Conservation (phyloP, 2,329 filamentous ascomycete genomes). For the Arthrinium phaeospermum region DNA sequence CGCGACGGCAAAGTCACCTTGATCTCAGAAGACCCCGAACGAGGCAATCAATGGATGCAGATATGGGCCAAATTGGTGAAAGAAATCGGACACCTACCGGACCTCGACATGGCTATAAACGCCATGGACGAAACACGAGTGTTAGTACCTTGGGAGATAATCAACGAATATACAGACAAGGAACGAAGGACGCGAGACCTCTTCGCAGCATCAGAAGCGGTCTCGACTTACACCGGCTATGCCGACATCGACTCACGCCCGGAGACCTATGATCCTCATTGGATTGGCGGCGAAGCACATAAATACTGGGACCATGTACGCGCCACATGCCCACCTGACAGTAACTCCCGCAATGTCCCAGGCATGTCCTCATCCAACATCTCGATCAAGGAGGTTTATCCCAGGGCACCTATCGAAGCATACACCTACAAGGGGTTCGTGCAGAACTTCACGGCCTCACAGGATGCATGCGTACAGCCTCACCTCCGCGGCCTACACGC, state of each 20-base stretch:
- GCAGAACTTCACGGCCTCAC: slow-evolving; percentile 62
- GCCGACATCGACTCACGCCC: slow-evolving; percentile 42
- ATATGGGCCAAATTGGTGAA: slow-evolving; percentile 56
- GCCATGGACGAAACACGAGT: slow-evolving; percentile 68
- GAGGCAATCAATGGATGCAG: slow-evolving; percentile 49
- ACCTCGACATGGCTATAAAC: slow-evolving; percentile 72
- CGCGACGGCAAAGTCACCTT: slow-evolving; percentile 48
- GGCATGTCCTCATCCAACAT: slow-evolving; percentile 23
- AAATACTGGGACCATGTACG: slow-evolving; percentile 63
- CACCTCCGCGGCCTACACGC: slow-evolving; percentile 58
- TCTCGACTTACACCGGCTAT: slow-evolving; percentile 50
- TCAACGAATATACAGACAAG: slow-evolving; percentile 54
- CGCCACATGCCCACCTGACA: slow-evolving; percentile 62
- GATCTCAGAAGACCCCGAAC: slow-evolving; percentile 43
- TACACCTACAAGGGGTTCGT: slow-evolving; percentile 55
- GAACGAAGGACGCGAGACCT: slow-evolving; percentile 53
- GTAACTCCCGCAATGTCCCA: slow-evolving; percentile 47
- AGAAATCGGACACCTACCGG: slow-evolving; percentile 61
- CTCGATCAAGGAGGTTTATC: slow-evolving; percentile 38
- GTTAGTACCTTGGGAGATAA: slow-evolving; percentile 63
- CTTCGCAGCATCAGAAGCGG: slow-evolving; percentile 47
- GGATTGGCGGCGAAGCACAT: slow-evolving; percentile 50
- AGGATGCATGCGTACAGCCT: slow-evolving; percentile 65
- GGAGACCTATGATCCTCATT: slow-evolving; percentile 52
- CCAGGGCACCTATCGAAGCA: slow-evolving; percentile 38